Base-by-base conservation (phyloP, 176 grass and related monocot species). In the Dactylis glomerata region DNA sequence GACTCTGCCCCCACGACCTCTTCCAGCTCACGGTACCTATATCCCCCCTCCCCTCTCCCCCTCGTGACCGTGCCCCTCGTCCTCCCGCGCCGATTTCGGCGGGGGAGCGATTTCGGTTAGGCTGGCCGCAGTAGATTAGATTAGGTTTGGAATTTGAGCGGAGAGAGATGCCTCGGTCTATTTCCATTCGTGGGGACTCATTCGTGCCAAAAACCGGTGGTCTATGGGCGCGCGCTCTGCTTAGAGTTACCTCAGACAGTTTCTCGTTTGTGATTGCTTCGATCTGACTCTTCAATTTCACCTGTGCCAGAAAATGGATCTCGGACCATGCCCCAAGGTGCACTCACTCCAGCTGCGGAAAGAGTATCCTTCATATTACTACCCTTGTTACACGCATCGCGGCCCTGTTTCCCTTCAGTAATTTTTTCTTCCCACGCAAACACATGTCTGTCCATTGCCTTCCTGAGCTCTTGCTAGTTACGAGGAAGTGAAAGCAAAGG, bases 1-100 rank as follows among this genome's bases (percentile, higher is more conserved):
- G 96, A 1, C 96, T 99, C 38, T 99, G 96, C 88, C 91, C 91
- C 17, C 96, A 99, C 81, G 93, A 96, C 75, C 96, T 99, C 86
- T 96, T 99, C 84, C 93, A 99, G 86, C 96, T 96, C 65, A 99
- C 96, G 84, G 96, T 99, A 73, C 70, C 41, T 37, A 9, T 16
- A 1, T 11, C 1, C 14, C 3, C 0, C 34, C 0, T 0, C 27
- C 27, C 14, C 33, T 0, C 11, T 14, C 24, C 23, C 13, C 65
- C 34, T 11, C 11, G n/a, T 40, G 0, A 77, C 17, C 34, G 11
- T 31, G 28, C 66, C 9, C 19, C 42, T 20, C 30, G 1, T 31
- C 23, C 10, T 32, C 12, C 9, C 22, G 22, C 8, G 41, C 3
- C 41, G 14, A 23, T 51, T 64, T 32, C 10, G 57, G 80, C 4